Evolutionary conservation across 2,329 filamentous ascomycete species (phyloP).

Genomic region (Nemania bipapillata): DNA sequence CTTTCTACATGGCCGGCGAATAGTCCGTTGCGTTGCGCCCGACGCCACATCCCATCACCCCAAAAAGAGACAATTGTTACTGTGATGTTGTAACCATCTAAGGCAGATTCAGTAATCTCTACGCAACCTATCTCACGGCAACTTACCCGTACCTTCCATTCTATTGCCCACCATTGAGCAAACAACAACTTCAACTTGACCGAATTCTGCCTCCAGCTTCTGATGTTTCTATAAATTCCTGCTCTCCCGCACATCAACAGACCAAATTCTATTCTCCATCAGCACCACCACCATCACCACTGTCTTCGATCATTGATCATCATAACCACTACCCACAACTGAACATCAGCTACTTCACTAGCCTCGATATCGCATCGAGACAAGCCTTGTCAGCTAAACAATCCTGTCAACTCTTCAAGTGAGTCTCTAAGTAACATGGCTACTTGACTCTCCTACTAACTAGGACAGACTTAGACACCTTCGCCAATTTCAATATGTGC

Average conservation of each 20-base stretch:
- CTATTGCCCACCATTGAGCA: slow-evolving; percentile 21
- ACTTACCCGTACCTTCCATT: slow-evolving; percentile 23
- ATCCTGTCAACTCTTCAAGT: slow-evolving; percentile 17
- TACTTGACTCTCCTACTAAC: slow-evolving; percentile 7
- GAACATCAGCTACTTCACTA: neutral
- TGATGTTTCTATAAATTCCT: slow-evolving; percentile 44
- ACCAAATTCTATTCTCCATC: slow-evolving; percentile 34
- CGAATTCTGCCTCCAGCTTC: slow-evolving; percentile 24
- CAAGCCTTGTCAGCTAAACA: neutral
- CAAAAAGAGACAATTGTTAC: slow-evolving; percentile 20
- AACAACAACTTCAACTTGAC: slow-evolving; percentile 27
- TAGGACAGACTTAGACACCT: neutral
- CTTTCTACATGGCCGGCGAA: slow-evolving; percentile 23
- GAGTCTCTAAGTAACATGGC: slow-evolving; percentile 1
- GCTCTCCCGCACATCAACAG: slow-evolving; percentile 39
- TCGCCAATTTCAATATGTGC: slow-evolving; percentile 42
- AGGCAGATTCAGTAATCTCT: slow-evolving; percentile 32
- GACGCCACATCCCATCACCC: slow-evolving; percentile 15
- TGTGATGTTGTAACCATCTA: slow-evolving; percentile 17
- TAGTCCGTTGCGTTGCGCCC: slow-evolving; percentile 18
- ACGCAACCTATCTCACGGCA: slow-evolving; percentile 22
- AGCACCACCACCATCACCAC: slow-evolving; percentile 21
- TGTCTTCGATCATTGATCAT: neutral
- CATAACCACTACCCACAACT: slow-evolving; percentile 14
- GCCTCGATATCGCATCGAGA: slow-evolving; percentile 3